These are phyloP conservation scores for Aquilaria sinensis DNA, from an alignment of 345 rosid species.

Conservation along the genomic window DNA sequence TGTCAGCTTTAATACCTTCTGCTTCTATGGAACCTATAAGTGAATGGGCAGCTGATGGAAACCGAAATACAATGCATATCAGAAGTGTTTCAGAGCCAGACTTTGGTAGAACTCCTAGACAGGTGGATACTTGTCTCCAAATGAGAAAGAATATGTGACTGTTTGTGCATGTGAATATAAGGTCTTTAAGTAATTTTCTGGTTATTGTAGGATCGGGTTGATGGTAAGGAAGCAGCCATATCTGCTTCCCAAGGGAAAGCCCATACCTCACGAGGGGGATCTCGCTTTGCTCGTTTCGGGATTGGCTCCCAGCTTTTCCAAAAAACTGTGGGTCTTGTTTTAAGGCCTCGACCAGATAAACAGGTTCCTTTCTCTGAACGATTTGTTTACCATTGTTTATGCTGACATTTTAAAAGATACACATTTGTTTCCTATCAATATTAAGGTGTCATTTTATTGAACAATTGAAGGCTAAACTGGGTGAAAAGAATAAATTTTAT, in stretches of 20 bases:
- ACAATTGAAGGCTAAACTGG: constrained; percentile 80
- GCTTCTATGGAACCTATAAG: constrained; percentile 72
- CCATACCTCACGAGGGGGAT: constrained; percentile 39
- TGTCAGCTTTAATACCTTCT: constrained; percentile 66
- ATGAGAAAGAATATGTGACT: not conserved
- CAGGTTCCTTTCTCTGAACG: constrained; percentile 45
- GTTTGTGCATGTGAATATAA: constrained; percentile 7
- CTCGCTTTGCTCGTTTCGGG: constrained; percentile 78
- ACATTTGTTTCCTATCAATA: too few species aligned
- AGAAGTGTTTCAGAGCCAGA: constrained; percentile 89
- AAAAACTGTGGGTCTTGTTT: constrained; percentile 78
- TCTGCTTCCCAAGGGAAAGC: constrained; percentile 53
- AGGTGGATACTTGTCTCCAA: constrained; percentile 32
- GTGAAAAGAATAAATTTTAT: constrained; percentile 79
- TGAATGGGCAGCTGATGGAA: constrained; percentile 56
- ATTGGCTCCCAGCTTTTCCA: constrained; percentile 76
- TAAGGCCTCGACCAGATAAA: constrained; percentile 61
- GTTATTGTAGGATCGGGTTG: constrained; percentile 35
- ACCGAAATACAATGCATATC: constrained; percentile 49
- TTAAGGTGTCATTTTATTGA: not conserved
- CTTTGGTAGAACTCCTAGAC: constrained; percentile 70
- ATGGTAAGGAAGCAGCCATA: constrained; percentile 41
- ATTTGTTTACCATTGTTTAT: not conserved
- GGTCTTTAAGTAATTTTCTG: constrained; percentile 7
- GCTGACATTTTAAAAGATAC: too few species aligned